These are phyloP conservation scores for Pleurotus tuoliensis DNA, from an alignment of 768 basidiomycete genomes.

Conservation along the genomic window DNA sequence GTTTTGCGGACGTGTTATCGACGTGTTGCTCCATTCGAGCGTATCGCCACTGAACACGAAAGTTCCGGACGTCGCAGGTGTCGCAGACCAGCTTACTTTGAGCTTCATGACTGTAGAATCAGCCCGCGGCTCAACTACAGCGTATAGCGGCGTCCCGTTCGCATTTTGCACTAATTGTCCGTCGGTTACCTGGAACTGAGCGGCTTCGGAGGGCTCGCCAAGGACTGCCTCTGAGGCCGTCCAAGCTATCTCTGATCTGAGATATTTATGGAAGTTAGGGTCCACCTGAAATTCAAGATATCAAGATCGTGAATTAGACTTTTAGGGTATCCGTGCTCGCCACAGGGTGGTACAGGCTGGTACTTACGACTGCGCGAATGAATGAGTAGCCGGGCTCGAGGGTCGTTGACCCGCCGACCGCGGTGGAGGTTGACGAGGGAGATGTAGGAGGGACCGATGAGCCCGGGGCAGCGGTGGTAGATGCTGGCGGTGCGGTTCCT, in stretches of 20 bases:
- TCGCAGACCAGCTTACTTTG: conserved; percentile 43
- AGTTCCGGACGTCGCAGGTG: conserved; percentile 42
- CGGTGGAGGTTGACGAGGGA: conserved; percentile 20
- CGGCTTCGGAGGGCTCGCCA: conserved; percentile 45
- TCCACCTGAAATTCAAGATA: conserved; percentile 31
- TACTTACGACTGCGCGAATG: conserved; percentile 52
- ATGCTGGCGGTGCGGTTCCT: conserved; percentile 15
- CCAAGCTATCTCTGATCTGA: conserved; percentile 43
- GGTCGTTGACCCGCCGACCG: conserved; percentile 36
- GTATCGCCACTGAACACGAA: conserved; percentile 58
- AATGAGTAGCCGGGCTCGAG: conserved; percentile 48
- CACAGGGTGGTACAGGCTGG: no score
- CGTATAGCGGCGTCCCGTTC: conserved; percentile 41
- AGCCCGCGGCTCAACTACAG: conserved; percentile 41
- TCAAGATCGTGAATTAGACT: neutral
- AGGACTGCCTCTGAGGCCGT: conserved; percentile 47
- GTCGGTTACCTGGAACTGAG: conserved; percentile 37
- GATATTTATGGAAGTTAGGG: conserved; percentile 61
- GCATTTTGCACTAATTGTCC: conserved; percentile 49
- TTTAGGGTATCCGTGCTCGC: neutral
- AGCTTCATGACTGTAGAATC: conserved; percentile 46
- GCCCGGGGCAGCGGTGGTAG: conserved; percentile 12
- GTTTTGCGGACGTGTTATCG: conserved; percentile 45
- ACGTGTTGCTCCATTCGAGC: conserved; percentile 51
- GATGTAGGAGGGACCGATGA: conserved; percentile 2